Percentiles rank a stretch among this genome's conserved stretches.
Conservation (phyloP, 352 stramenopile species). For the Phytophthora tubulina region DNA sequence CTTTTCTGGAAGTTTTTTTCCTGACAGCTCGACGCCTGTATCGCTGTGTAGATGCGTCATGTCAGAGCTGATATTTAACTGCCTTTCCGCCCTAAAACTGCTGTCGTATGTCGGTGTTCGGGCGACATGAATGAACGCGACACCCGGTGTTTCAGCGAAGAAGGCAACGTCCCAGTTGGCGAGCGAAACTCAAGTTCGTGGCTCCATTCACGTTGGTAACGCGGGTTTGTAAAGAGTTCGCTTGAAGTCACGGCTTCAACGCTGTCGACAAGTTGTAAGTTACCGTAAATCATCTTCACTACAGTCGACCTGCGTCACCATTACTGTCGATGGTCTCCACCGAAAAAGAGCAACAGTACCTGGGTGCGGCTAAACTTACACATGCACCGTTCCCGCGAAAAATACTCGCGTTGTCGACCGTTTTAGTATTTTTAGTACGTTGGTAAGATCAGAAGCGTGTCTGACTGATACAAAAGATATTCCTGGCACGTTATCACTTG, state of each 20-base stretch:
- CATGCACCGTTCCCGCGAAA: too few relatives aligned
- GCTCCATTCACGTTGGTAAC: slow-evolving; percentile 12
- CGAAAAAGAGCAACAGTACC: neutral
- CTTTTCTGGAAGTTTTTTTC: slow-evolving; percentile 23
- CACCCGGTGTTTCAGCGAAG: slow-evolving; percentile 1
- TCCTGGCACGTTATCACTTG: too few relatives aligned
- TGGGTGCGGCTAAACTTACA: too few relatives aligned
- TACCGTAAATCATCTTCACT: neutral
- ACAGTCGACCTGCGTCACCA: slow-evolving; percentile 2
- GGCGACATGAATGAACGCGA: slow-evolving; percentile 6
- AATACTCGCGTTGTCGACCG: too few relatives aligned
- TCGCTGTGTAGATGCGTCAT: slow-evolving; percentile 3
- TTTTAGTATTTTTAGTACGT: too few relatives aligned
- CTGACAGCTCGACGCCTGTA: slow-evolving; percentile 10
- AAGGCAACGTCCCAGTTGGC: slow-evolving; percentile 4
- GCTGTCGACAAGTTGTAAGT: slow-evolving; percentile 6
- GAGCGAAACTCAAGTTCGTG: slow-evolving; percentile 12
- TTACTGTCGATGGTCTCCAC: neutral
- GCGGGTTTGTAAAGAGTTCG: slow-evolving; percentile 11
- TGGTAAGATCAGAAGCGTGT: too few relatives aligned
- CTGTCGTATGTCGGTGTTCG: slow-evolving; percentile 4
- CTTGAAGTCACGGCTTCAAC: slow-evolving; percentile 25
- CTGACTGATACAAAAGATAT: too few relatives aligned
- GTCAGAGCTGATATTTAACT: neutral
- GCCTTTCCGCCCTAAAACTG: neutral